Evolutionary conservation across 306 rosid genomes (phyloP).

Genomic region (Coriaria nepalensis): DNA sequence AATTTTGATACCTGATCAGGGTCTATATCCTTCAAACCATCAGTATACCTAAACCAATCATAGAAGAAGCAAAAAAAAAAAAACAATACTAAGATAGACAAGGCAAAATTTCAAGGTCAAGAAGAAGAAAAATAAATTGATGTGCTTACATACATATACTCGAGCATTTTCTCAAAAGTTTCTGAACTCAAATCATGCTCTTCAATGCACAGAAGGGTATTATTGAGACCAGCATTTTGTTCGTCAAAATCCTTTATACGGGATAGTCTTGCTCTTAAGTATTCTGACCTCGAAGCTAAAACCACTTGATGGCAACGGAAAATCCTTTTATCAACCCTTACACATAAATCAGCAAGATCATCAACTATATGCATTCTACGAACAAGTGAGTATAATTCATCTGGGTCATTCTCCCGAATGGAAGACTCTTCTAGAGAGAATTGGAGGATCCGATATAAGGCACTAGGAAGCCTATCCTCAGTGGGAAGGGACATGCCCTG

Average conservation of each 20-base stretch:
- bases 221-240: slow-evolving; percentile 35
- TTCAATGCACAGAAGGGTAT: slow-evolving; percentile 61
- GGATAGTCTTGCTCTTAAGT: slow-evolving; percentile 78
- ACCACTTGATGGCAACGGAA: slow-evolving; percentile 84
- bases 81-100: neutral
- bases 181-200: slow-evolving; percentile 72
- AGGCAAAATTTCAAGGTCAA: neutral
- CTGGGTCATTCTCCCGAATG: slow-evolving; percentile 22
- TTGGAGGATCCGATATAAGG: slow-evolving; percentile 47
- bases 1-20: slow-evolving; percentile 57
- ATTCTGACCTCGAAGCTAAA: slow-evolving; percentile 89
- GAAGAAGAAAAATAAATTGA: neutral
- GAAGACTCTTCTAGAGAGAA: slow-evolving; percentile 42
- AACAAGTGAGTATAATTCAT: slow-evolving; percentile 19
- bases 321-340: slow-evolving; percentile 40
- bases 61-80: slow-evolving; percentile 10
- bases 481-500: slow-evolving; percentile 75
- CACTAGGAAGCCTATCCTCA: slow-evolving; percentile 72
- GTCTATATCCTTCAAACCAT: slow-evolving; percentile 63
- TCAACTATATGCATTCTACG: slow-evolving; percentile 33
- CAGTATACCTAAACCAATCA: slow-evolving; percentile 76
- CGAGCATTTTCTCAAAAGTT: slow-evolving; percentile 79
- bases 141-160: slow-evolving; percentile 92
- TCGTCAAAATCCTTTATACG: slow-evolving; percentile 69
- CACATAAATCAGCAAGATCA: slow-evolving; percentile 81